Evolutionary conservation across 2,329 filamentous ascomycete species (phyloP).

Genomic region (Penicillium paneum): DNA sequence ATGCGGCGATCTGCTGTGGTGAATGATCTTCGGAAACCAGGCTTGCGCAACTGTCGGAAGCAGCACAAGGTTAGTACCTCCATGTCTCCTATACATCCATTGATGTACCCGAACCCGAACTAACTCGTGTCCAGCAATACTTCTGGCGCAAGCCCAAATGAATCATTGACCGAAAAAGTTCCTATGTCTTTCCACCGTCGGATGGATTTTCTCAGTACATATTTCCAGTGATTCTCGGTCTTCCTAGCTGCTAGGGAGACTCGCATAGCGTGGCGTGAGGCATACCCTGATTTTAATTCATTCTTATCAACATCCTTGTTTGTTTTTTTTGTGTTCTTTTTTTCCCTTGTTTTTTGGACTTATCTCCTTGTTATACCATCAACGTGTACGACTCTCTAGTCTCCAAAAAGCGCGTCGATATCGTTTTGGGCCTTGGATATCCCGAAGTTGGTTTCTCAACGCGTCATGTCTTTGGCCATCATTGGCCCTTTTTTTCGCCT

Average conservation of each 20-base stretch:
- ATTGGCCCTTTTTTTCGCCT: not conserved
- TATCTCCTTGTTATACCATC: conserved; percentile 9
- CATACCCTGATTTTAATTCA: conserved; percentile 36
- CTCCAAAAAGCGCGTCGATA: conserved; percentile 5
- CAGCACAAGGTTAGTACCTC: conserved; percentile 79
- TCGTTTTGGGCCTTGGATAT: conserved; percentile 47
- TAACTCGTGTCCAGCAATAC: conserved; percentile 57
- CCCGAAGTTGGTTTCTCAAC: not conserved
- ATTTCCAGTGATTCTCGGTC: conserved; percentile 30
- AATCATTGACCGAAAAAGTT: conserved; percentile 11
- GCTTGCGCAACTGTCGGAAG: conserved; percentile 83
- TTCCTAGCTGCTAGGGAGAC: conserved; percentile 26
- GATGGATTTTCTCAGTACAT: conserved; percentile 34
- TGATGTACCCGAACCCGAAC: conserved; percentile 6
- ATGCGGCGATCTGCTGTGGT: conserved; percentile 78
- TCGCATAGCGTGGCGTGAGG: conserved; percentile 45
- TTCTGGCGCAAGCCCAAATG: conserved; percentile 65
- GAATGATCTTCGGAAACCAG: conserved; percentile 81
- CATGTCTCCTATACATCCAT: not conserved
- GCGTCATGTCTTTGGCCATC: not conserved
- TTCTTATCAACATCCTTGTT: conserved; percentile 24
- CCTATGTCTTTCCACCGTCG: conserved; percentile 4
- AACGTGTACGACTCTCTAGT: conserved; percentile 12
- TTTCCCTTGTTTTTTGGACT: conserved; percentile 1
- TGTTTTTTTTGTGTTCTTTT: conserved; percentile 22